These are phyloP conservation scores for Lachnellula hyalina DNA, from an alignment of 2,329 filamentous ascomycete genomes.

Conservation along the genomic window DNA sequence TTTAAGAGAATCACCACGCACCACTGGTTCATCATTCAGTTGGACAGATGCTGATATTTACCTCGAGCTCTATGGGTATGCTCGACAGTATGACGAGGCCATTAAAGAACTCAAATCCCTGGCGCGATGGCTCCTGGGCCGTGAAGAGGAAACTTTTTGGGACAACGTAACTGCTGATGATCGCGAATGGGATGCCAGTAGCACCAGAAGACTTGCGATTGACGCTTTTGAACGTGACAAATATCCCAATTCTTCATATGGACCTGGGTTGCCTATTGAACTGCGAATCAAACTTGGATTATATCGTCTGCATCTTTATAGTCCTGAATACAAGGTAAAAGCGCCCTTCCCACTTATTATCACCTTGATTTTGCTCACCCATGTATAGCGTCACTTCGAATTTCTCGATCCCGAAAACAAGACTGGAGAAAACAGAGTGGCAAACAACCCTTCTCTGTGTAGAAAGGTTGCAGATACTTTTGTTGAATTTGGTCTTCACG, in stretches of 20 bases:
- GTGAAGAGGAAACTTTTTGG: slow-evolving; percentile 72
- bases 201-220: slow-evolving; percentile 60
- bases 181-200: slow-evolving; percentile 78
- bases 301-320: slow-evolving; percentile 65
- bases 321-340: slow-evolving; percentile 61
- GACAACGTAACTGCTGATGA: slow-evolving; percentile 67
- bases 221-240: slow-evolving; percentile 52
- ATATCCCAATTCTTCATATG: slow-evolving; percentile 58
- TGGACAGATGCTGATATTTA: slow-evolving; percentile 89
- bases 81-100: slow-evolving; percentile 58
- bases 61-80: slow-evolving; percentile 68
- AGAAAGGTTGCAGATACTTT: slow-evolving; percentile 62
- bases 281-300: slow-evolving; percentile 78
- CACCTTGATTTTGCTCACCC: slow-evolving; percentile 5
- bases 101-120: slow-evolving; percentile 65
- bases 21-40: slow-evolving; percentile 14
- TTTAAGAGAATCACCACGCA: slow-evolving; percentile 15
- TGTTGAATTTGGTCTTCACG: slow-evolving; percentile 42
- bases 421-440: slow-evolving; percentile 44
- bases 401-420: slow-evolving; percentile 61
- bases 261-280: slow-evolving; percentile 69
- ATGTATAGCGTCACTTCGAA: slow-evolving; percentile 55
- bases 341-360: slow-evolving; percentile 24
- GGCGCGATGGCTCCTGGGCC: slow-evolving; percentile 76
- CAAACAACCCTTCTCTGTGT: slow-evolving; percentile 73